These are phyloP conservation scores for Quercus aquifolioides DNA, from an alignment of 306 rosid species.

Conservation along the genomic window DNA sequence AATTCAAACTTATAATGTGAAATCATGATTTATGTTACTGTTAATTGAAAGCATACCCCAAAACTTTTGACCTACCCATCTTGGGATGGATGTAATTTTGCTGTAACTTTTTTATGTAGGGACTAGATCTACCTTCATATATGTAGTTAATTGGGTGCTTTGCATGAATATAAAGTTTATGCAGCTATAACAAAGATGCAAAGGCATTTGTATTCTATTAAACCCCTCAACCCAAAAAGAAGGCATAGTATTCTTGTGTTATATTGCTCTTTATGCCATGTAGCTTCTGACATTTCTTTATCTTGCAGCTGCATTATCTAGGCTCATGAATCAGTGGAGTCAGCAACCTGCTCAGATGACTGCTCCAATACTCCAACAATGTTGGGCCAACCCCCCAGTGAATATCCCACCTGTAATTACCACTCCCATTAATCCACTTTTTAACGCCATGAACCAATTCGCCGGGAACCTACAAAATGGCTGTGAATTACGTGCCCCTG, in stretches of 20 bases:
- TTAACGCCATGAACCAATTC: neutral
- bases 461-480: neutral
- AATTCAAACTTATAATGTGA: neutral
- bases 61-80: no score
- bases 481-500: neutral
- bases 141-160: neutral
- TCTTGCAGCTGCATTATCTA: slow-evolving; percentile 3
- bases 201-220: neutral
- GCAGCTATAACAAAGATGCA: neutral
- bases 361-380: slow-evolving; percentile 4
- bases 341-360: neutral
- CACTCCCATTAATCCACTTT: neutral
- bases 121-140: neutral
- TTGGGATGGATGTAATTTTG: neutral
- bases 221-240: no score
- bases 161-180: neutral
- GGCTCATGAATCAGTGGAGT: neutral
- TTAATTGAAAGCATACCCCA: neutral
- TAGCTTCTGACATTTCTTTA: neutral
- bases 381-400: neutral
- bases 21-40: neutral
- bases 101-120: neutral
- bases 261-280: neutral
- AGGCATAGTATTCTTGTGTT: no score
- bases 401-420: neutral